These are phyloP conservation scores for Podospora pseudocomata DNA, from an alignment of 495 filamentous ascomycete species.

Conservation along the genomic window DNA sequence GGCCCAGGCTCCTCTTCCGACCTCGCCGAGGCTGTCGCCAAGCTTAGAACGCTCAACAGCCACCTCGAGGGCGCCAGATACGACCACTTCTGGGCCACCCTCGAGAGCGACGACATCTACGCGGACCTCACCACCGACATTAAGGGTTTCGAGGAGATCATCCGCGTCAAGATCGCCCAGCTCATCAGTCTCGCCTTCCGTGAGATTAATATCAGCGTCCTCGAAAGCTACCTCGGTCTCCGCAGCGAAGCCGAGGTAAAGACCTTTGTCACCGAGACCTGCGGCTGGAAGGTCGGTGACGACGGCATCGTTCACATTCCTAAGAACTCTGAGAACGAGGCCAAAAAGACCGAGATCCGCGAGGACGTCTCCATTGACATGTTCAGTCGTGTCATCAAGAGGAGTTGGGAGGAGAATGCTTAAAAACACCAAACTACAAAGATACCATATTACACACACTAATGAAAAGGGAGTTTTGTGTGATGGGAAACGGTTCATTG, in stretches of 20 bases:
- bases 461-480: background rate
- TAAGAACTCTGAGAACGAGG: constrained; percentile 97
- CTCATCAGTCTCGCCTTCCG: constrained; percentile 85
- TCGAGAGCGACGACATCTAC: constrained; percentile 92
- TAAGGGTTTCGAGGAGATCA: constrained; percentile 92
- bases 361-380: constrained; percentile 96
- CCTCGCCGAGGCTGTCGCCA: constrained; percentile 82
- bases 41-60: constrained; percentile 76
- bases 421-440: constrained; percentile 31
- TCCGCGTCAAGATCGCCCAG: constrained; percentile 85
- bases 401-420: constrained; percentile 87
- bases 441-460: background rate
- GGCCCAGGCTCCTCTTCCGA: constrained; percentile 47
- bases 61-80: constrained; percentile 86
- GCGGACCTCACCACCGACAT: constrained; percentile 94
- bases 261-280: constrained; percentile 78
- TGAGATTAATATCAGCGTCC: constrained; percentile 67
- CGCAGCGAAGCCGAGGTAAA: constrained; percentile 66
- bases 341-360: constrained; percentile 89
- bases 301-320: constrained; percentile 61
- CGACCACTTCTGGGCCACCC: constrained; percentile 84
- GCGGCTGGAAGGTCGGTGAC: constrained; percentile 74
- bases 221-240: constrained; percentile 87
- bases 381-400: constrained; percentile 72
- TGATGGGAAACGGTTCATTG: constrained; percentile 1